Evolutionary conservation across 1,284 basidiomycete species (phyloP).

Genomic region (Leccinum pachyderme): DNA sequence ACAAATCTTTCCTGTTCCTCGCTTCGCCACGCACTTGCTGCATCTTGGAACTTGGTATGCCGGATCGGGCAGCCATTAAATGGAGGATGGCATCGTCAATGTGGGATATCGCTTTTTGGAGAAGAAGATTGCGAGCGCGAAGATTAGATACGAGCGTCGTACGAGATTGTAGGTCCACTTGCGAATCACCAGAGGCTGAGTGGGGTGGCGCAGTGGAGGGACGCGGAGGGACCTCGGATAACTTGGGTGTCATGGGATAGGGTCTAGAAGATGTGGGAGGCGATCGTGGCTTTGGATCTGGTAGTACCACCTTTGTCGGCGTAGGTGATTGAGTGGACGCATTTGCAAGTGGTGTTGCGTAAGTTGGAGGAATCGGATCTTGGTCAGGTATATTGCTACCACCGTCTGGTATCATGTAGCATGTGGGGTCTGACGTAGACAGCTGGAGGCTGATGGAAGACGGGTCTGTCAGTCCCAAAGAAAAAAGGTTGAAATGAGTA

Average conservation of each 20-base stretch:
- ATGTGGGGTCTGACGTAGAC: slow-evolving; percentile 16
- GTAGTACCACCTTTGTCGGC: slow-evolving; percentile 8
- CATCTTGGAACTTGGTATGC: slow-evolving; percentile 32
- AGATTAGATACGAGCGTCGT: slow-evolving; percentile 31
- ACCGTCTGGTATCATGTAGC: slow-evolving; percentile 33
- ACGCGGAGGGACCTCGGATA: slow-evolving; percentile 24
- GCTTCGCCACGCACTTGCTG: slow-evolving; percentile 34
- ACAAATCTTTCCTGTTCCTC: slow-evolving; percentile 32
- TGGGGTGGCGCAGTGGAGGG: slow-evolving; percentile 34
- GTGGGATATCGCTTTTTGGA: slow-evolving; percentile 34
- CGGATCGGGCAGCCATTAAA: slow-evolving; percentile 33
- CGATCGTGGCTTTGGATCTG: slow-evolving; percentile 9
- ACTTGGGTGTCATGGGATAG: slow-evolving; percentile 8
- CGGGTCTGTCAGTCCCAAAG: background rate
- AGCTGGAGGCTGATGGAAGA: background rate
- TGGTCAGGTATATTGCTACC: slow-evolving; percentile 9
- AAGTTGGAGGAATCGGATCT: slow-evolving; percentile 8
- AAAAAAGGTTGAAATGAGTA: background rate
- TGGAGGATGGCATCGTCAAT: slow-evolving; percentile 34
- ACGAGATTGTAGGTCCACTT: slow-evolving; percentile 15
- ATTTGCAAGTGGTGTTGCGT: slow-evolving; percentile 19
- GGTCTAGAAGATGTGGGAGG: slow-evolving; percentile 5
- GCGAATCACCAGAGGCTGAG: slow-evolving; percentile 16
- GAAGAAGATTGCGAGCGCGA: slow-evolving; percentile 33
- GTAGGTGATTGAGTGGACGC: slow-evolving; percentile 19